Base-by-base conservation (phyloP, 495 filamentous ascomycete genomes). In the Pyrenopolyporus hunteri region DNA sequence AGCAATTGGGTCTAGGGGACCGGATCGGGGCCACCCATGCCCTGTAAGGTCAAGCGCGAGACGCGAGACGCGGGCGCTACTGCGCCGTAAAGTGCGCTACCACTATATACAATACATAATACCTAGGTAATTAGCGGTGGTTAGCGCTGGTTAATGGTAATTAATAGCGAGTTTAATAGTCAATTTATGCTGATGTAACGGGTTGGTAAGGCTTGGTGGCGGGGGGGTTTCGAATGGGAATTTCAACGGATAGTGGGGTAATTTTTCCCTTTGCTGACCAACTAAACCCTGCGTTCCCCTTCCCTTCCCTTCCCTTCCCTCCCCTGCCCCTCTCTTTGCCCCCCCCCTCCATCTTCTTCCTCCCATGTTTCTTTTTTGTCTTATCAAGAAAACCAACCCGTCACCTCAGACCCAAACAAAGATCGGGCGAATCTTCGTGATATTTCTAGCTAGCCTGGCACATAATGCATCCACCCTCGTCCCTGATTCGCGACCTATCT, bases 401-500 rank as follows among this genome's bases (percentile, higher is more conserved):
- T n/a, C n/a, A n/a, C n/a, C 3, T 23, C 9, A 23, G 14, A 22
- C 44, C n/a, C 31, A 16, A 37, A 39, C 25, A 43, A n/a, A 58
- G 39, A 37, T 29, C 43, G 29, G 54, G 47, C 48, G 54, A 59
- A 59, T 33, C 49, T 64, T 64, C 62, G 55, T 59, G 55, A 64
- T 55, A 55, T 55, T 64, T 64, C 62, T 64, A 49, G 7, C 42
- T 46, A 28, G 26, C 42, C 29, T 63, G n/a, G n/a, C n/a, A 64
- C 61, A 54, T 49, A 59, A 64, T 64, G 61, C 54, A 64, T 58
- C 61, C 54, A 59, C 50, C 55, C 49, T 55, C 62, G 43, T 64
- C 36, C 37, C 48, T 58, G 43, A 54, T 48, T 58, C 47, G 47
- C 44, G 49, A 59, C 55, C 55, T 59, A 50, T 55, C 49, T 59